A percentile compares a stretch with the other conserved stretches of the same genome.
Evolutionary conservation across 352 stramenopile genomes (phyloP).

Genomic region (Globisporangium heterothallicum): DNA sequence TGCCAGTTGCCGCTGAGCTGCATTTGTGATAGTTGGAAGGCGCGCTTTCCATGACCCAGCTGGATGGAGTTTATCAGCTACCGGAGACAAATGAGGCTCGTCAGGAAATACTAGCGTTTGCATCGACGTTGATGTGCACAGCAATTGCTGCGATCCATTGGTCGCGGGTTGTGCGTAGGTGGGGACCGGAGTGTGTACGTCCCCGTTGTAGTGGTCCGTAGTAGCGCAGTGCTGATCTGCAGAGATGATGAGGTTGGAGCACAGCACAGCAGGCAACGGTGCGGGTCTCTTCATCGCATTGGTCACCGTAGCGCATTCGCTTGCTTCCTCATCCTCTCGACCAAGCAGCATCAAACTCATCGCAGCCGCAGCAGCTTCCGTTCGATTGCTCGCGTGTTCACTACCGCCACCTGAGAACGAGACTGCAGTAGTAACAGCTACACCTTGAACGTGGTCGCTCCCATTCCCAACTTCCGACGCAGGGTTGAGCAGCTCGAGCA

Average conservation of each 20-base stretch:
- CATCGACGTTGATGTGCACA: neutral
- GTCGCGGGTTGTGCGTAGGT: neutral
- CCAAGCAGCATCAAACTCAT: slow-evolving; percentile 13
- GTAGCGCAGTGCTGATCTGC: neutral
- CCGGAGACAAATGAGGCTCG: slow-evolving; percentile 7
- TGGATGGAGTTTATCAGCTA: slow-evolving; percentile 8
- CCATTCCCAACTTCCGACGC: slow-evolving; percentile 2
- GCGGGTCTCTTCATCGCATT: neutral
- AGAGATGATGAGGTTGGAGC: neutral
- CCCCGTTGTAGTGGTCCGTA: neutral
- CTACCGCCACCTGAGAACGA: neutral
- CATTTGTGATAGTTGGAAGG: neutral
- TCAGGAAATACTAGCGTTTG: neutral
- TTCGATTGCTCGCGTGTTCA: slow-evolving; percentile 4
- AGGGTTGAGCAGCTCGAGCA: slow-evolving; percentile 29
- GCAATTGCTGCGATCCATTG: neutral
- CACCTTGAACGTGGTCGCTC: slow-evolving; percentile 1
- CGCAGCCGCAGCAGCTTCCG: neutral
- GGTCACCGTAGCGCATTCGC: no score
- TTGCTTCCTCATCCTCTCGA: slow-evolving; percentile 1
- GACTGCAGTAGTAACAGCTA: slow-evolving; percentile 4
- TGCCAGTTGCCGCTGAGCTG: neutral
- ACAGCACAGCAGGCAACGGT: neutral
- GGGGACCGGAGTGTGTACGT: neutral
- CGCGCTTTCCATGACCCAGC: neutral